phyloP scores from a whole-genome alignment of 306 rosid species.

The Dicorynia guianensis region DNA sequence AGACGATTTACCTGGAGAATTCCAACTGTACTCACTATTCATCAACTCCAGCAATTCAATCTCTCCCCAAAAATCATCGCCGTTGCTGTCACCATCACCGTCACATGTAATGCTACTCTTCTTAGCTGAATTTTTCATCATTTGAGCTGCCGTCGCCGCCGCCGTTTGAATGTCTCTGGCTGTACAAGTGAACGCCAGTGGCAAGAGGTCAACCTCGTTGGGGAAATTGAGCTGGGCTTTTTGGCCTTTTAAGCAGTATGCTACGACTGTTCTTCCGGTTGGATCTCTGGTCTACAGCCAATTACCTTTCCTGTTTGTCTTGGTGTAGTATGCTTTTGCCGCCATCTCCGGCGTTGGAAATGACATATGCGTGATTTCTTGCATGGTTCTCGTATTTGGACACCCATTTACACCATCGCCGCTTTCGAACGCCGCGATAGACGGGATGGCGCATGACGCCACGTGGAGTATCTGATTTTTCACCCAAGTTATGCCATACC shows the following conservation, averaged over 20 bases:
- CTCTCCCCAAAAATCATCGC: slow-evolving; percentile 81
- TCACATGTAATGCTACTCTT: slow-evolving; percentile 21
- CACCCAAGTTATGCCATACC: too few relatives aligned
- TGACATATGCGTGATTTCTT: slow-evolving; percentile 85
- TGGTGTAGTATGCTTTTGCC: slow-evolving; percentile 85
- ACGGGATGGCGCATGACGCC: slow-evolving; percentile 71
- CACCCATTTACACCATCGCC: slow-evolving; percentile 91
- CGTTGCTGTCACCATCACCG: slow-evolving; percentile 29
- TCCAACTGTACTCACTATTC: slow-evolving; percentile 48
- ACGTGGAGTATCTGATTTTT: not conserved
- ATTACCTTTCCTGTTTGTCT: too few relatives aligned
- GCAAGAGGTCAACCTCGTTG: slow-evolving; percentile 62
- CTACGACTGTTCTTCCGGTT: too few relatives aligned
- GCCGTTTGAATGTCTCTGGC: slow-evolving; percentile 79
- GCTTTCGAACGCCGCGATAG: slow-evolving; percentile 74
- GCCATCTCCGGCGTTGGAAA: slow-evolving; percentile 93
- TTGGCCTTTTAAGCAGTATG: slow-evolving; percentile 74
- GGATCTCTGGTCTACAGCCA: too few relatives aligned
- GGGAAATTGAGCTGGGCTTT: too few relatives aligned
- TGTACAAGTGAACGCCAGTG: slow-evolving; percentile 52
- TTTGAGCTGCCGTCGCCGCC: slow-evolving; percentile 69
- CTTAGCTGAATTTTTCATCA: slow-evolving; percentile 37
- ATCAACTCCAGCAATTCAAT: slow-evolving; percentile 78
- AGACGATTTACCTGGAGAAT: slow-evolving; percentile 46
- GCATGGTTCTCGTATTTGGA: slow-evolving; percentile 78